These are phyloP conservation scores for Fusarium succisae DNA, from an alignment of 2,329 filamentous ascomycete species.

Conservation along the genomic window DNA sequence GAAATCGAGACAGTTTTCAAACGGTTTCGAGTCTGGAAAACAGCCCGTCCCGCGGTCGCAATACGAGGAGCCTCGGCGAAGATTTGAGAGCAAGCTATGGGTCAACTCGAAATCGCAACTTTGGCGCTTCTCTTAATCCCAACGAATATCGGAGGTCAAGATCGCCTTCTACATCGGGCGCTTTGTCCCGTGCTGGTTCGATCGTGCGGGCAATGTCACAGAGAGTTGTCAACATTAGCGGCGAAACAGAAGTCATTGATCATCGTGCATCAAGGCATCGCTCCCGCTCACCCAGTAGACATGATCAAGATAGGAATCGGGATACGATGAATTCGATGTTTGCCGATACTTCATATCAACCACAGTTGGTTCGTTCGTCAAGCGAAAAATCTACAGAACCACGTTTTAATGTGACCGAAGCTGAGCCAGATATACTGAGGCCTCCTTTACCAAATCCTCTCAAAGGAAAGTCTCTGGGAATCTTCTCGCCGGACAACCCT, in stretches of 20 bases:
- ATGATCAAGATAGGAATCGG: conserved; percentile 43
- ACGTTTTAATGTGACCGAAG: conserved; percentile 30
- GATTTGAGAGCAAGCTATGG: conserved; percentile 67
- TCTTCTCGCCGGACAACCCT: conserved; percentile 82
- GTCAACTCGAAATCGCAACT: conserved; percentile 62
- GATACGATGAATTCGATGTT: conserved; percentile 48
- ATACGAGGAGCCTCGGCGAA: conserved; percentile 63
- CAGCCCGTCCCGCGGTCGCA: conserved; percentile 59
- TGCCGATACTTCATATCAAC: conserved; percentile 61
- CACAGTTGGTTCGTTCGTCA: conserved; percentile 56
- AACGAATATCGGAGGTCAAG: conserved; percentile 65
- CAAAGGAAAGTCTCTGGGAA: conserved; percentile 83
- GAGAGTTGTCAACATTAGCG: conserved; percentile 96
- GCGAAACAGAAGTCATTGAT: conserved; percentile 86
- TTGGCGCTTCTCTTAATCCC: conserved; percentile 65
- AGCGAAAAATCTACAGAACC: conserved; percentile 55
- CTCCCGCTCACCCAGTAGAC: conserved; percentile 64
- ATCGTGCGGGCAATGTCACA: conserved; percentile 91
- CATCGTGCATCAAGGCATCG: conserved; percentile 71
- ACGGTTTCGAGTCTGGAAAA: conserved; percentile 65
- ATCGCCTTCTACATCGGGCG: conserved; percentile 70
- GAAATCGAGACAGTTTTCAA: conserved; percentile 65
- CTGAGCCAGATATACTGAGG: conserved; percentile 22
- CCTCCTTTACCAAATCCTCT: conserved; percentile 71
- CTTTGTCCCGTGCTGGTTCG: conserved; percentile 75